Base-by-base conservation (phyloP, 2,329 filamentous ascomycete genomes). In the Penicillium oxalicum region DNA sequence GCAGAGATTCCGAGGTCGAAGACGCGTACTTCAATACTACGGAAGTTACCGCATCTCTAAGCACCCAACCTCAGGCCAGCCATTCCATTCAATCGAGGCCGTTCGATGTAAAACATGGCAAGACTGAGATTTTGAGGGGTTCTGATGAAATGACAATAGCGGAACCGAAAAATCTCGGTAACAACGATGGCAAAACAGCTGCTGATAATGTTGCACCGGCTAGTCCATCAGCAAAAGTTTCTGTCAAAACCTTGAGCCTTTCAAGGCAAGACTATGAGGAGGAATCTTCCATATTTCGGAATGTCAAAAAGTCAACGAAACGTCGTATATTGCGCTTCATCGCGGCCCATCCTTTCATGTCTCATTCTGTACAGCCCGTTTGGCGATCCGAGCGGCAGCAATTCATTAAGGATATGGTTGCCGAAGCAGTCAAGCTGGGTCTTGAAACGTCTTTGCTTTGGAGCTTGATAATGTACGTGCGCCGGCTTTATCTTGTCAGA, bases 381-480 rank as follows among this genome's bases (percentile, higher is more conserved):
- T 18, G 26, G 6, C 52, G 49, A 4, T 56, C 55, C n/a, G 52
- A 45, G 12, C 50, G 61, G 13, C 44, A 44, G 5, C 47, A 40
- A 5, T 67, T 65, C 11, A 41, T 51, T 5, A 13, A 13, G 0
- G 53, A 63, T 13, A n/a, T 66, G 4, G 50, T 51, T 7, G 33
- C 34, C 1, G 41, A 57, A 36, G 59, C 60, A 7, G 6, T 18
- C 2, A 34, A 45, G 1, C 36, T 44, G 13, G 61, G 60, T 4
- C 54, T 63, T 42, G 28, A 57, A 25, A 36, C 51, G 13, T 25
- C n/a, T 2, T 33, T 36, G 2, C 34, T 59, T 4, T 44, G 48
- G 34, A 28, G 43, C 9, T 47, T 66, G 18, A 40, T 60, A 1
- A 47, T 47, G 12, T 58, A 60, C 34, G 53, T 63, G n/a, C 59